A percentile compares a stretch with the other conserved stretches of the same genome.
These are phyloP conservation scores for Epichloe hybrida DNA, from an alignment of 2,329 filamentous ascomycete genomes.

Conservation along the genomic window DNA sequence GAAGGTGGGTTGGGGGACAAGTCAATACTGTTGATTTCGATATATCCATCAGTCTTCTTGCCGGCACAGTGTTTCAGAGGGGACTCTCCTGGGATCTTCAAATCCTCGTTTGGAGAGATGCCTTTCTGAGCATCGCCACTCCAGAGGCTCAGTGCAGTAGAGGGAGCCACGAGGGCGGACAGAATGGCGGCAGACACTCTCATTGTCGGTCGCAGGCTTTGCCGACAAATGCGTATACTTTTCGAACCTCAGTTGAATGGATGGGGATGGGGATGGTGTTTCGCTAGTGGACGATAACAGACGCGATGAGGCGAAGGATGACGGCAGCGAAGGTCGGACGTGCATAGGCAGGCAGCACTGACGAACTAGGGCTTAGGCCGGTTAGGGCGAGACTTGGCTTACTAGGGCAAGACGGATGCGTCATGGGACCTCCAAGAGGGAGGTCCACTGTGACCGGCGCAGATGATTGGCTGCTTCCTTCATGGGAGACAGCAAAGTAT, in stretches of 20 bases:
- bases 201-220: constrained; percentile 12
- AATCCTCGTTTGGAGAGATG: constrained; percentile 33
- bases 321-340: neutral
- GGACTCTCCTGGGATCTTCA: constrained; percentile 70
- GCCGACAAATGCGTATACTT: neutral
- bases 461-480: neutral
- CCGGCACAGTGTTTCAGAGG: constrained; percentile 65
- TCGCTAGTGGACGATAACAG: neutral
- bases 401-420: constrained; percentile 12
- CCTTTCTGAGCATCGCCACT: constrained; percentile 17
- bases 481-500: neutral
- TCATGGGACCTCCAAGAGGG: constrained; percentile 19
- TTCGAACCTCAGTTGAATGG: neutral
- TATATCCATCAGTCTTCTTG: constrained; percentile 54
- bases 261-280: neutral
- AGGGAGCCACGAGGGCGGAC: constrained; percentile 31
- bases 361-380: neutral
- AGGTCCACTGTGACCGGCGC: neutral
- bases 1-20: constrained; percentile 74
- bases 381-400: constrained; percentile 8
- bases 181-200: constrained; percentile 30
- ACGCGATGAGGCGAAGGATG: neutral
- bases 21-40: constrained; percentile 68
- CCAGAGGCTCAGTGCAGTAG: constrained; percentile 30
- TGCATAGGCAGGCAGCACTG: neutral